Percentiles rank a stretch among this genome's conserved stretches.
Evolutionary conservation across 2,329 filamentous ascomycete species (phyloP).

Genomic region (Aureobasidium pullulans): DNA sequence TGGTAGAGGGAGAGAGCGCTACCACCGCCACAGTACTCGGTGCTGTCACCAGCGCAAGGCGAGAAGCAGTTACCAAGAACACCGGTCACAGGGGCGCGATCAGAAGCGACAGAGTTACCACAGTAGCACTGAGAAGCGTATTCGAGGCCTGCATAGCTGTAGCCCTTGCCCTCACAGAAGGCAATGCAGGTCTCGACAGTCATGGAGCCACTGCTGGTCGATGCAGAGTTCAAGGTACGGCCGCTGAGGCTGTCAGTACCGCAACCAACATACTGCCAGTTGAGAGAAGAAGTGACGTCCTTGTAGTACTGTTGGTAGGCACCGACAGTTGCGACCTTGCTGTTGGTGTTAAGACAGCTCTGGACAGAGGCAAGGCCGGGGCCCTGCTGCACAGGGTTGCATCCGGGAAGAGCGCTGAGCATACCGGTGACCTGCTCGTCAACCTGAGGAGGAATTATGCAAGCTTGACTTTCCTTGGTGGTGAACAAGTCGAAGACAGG

Average conservation of each 20-base stretch:
- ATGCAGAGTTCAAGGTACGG: conserved; percentile 20
- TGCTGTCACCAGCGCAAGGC: conserved; percentile 44
- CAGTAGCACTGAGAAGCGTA: conserved; percentile 28
- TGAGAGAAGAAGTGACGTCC: conserved; percentile 18
- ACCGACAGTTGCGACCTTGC: conserved; percentile 19
- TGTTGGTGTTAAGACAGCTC: conserved; percentile 16
- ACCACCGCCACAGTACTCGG: conserved; percentile 33
- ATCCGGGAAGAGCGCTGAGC: conserved; percentile 28
- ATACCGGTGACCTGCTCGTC: conserved; percentile 24
- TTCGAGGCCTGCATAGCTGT: conserved; percentile 27
- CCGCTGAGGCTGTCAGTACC: conserved; percentile 19
- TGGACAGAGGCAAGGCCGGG: conserved; percentile 20
- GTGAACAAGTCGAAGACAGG: conserved; percentile 26
- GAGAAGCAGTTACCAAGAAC: conserved; percentile 50
- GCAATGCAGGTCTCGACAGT: conserved; percentile 23
- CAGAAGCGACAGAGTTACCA: conserved; percentile 22
- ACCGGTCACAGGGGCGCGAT: conserved; percentile 33
- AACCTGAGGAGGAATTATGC: conserved; percentile 27
- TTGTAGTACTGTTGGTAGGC: conserved; percentile 15
- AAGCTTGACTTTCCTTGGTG: conserved; percentile 18
- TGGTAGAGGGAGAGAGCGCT: conserved; percentile 29
- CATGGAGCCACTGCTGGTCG: conserved; percentile 19
- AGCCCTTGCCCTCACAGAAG: conserved; percentile 23
- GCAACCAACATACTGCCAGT: conserved; percentile 26
- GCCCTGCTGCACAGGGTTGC: conserved; percentile 26